Evolutionary conservation across 495 filamentous ascomycete species (phyloP).

Genomic region (Filosporella fistucella): DNA sequence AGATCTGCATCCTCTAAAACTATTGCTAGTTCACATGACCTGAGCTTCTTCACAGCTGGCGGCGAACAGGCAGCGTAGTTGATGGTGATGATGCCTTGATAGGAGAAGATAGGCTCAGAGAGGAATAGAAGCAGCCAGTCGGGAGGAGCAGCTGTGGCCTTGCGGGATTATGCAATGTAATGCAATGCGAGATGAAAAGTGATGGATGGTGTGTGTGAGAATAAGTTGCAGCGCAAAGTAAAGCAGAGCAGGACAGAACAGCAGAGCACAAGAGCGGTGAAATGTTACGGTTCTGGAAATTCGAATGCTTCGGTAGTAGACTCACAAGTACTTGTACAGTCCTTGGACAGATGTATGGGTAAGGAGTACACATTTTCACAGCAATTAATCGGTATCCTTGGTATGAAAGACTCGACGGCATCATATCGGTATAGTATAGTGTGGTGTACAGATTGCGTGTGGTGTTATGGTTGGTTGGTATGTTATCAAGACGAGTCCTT

Average conservation of each 20-base stretch:
- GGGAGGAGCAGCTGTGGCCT: neutral
- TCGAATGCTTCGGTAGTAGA: neutral
- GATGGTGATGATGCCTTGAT: neutral
- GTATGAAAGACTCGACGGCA: no score
- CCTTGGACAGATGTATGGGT: no score
- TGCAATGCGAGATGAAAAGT: slow-evolving; percentile 2
- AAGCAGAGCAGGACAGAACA: neutral
- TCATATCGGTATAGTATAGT: no score
- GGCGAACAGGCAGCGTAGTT: neutral
- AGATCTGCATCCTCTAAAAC: neutral
- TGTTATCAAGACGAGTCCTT: neutral
- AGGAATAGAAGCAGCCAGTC: no score
- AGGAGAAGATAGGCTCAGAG: neutral
- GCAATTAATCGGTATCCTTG: no score
- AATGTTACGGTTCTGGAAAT: neutral
- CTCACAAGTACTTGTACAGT: no score
- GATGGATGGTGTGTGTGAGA: no score
- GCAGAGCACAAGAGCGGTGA: neutral
- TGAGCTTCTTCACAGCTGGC: neutral
- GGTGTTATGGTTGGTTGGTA: neutral
- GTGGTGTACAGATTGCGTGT: neutral
- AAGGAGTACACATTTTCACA: no score
- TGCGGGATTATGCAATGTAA: slow-evolving; percentile 1
- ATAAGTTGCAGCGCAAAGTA: neutral
- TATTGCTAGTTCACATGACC: neutral